Evolutionary conservation across 192 early-diverging fungal species (phyloP).

Genomic region (Rhizoclosmatium globosum): DNA sequence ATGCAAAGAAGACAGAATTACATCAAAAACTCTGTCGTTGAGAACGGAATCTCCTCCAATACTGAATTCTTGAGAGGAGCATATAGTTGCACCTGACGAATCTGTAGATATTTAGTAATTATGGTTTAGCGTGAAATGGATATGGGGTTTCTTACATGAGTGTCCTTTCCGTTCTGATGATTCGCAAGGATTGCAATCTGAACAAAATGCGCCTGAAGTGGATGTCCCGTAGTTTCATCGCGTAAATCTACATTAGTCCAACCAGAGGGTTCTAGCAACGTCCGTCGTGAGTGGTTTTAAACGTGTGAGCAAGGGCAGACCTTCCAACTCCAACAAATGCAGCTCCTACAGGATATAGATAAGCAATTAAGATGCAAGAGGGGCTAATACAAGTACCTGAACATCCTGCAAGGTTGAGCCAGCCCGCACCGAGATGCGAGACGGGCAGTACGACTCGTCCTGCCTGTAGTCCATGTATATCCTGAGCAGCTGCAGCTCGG

Average conservation of each 20-base stretch:
- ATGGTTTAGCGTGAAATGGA: constrained; percentile 7
- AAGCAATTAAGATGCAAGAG: too few species aligned
- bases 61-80: constrained; percentile 37
- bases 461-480: constrained; percentile 73
- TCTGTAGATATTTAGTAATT: background rate
- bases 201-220: constrained; percentile 68
- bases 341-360: constrained; percentile 24
- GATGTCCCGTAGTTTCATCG: constrained; percentile 54
- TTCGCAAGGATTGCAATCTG: constrained; percentile 77
- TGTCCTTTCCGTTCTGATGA: constrained; percentile 85
- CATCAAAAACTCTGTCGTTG: constrained; percentile 55
- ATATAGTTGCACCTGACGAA: constrained; percentile 23
- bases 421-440: constrained; percentile 66
- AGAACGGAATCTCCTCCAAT: constrained; percentile 59
- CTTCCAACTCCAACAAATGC: constrained; percentile 31
- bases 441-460: constrained; percentile 88
- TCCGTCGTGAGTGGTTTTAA: constrained; percentile 36
- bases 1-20: constrained; percentile 2
- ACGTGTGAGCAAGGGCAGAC: background rate
- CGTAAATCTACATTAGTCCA: constrained; percentile 74
- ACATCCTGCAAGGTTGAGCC: constrained; percentile 76
- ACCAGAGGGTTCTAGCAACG: constrained; percentile 66
- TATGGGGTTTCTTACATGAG: constrained; percentile 63
- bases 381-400: constrained; percentile 49
- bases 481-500: constrained; percentile 60